Evolutionary conservation across 2,329 filamentous ascomycete genomes (phyloP).

Genomic region (Penicillium brasilianum): DNA sequence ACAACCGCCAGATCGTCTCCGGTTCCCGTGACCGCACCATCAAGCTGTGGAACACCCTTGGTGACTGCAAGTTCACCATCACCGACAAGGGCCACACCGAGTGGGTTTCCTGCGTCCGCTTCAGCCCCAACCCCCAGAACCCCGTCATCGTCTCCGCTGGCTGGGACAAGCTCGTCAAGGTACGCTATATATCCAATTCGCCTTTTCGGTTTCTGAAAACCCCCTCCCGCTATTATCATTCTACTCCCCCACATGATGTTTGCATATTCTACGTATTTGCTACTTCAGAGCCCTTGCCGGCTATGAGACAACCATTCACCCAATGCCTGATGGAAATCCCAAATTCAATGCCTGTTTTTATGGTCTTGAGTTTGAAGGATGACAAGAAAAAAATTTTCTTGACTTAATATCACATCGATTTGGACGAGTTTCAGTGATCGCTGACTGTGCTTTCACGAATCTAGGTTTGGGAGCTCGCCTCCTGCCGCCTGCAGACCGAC

Average conservation of each 20-base stretch:
- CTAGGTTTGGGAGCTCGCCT: conserved; percentile 98
- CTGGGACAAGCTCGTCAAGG: conserved; percentile 99
- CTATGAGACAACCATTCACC: conserved; percentile 98
- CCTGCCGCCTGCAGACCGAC: conserved; percentile 99
- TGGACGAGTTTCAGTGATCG: conserved; percentile 13
- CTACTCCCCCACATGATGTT: conserved; percentile 78
- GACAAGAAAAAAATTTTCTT: conserved; percentile 22
- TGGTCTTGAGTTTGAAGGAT: conserved; percentile 24
- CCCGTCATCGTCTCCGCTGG: conserved; percentile 97
- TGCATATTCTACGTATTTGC: conserved; percentile 97
- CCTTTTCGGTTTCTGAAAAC: conserved; percentile 11
- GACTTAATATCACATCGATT: conserved; percentile 13
- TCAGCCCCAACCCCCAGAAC: conserved; percentile 99
- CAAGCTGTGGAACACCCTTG: conserved; percentile 99
- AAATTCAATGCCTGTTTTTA: conserved; percentile 16
- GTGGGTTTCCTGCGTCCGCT: conserved; percentile 99
- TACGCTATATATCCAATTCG: conserved; percentile 58
- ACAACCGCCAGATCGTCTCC: conserved; percentile 99
- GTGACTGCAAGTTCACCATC: conserved; percentile 99
- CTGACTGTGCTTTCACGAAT: conserved; percentile 28
- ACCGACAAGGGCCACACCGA: conserved; percentile 99
- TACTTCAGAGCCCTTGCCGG: conserved; percentile 97
- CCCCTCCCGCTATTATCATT: conserved; percentile 18
- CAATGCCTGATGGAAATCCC: conserved; percentile 53
- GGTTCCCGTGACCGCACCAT: conserved; percentile 97